These are phyloP conservation scores for Elaphomyces granulatus DNA, from an alignment of 495 filamentous ascomycete species.

Conservation along the genomic window DNA sequence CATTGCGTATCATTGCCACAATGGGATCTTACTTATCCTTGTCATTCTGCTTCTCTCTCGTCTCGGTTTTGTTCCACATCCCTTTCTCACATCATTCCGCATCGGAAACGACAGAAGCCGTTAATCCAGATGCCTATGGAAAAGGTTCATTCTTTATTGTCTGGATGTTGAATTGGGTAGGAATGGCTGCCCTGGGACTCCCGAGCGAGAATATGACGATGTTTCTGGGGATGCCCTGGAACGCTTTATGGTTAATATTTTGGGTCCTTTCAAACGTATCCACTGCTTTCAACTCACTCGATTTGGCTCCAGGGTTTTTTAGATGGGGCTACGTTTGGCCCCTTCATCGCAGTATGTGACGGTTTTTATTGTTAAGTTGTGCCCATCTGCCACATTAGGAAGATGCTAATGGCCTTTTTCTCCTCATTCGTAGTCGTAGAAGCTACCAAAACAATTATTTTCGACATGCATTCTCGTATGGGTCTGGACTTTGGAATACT, in stretches of 20 bases:
- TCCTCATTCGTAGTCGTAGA: slow-evolving; percentile 36
- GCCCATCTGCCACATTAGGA: too few relatives aligned
- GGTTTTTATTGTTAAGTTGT: not conserved
- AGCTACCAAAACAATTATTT: slow-evolving; percentile 46
- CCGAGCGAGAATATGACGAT: slow-evolving; percentile 63
- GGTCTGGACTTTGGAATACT: slow-evolving; percentile 51
- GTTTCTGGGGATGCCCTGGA: slow-evolving; percentile 53
- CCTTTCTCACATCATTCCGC: slow-evolving; percentile 38
- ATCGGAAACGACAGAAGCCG: slow-evolving; percentile 27
- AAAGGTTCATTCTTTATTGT: slow-evolving; percentile 50
- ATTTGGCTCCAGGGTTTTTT: slow-evolving; percentile 45
- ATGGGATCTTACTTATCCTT: slow-evolving; percentile 50
- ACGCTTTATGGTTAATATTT: slow-evolving; percentile 57
- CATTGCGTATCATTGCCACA: slow-evolving; percentile 48
- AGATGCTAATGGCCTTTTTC: slow-evolving; percentile 4
- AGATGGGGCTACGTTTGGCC: slow-evolving; percentile 60
- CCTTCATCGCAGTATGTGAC: slow-evolving; percentile 42
- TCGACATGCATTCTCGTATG: slow-evolving; percentile 46
- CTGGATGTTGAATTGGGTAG: slow-evolving; percentile 62
- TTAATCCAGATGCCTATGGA: slow-evolving; percentile 43
- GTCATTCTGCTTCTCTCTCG: slow-evolving; percentile 50
- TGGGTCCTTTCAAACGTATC: slow-evolving; percentile 62
- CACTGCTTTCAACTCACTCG: slow-evolving; percentile 48
- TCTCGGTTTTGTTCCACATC: slow-evolving; percentile 51
- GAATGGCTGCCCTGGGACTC: slow-evolving; percentile 53